phyloP scores from a whole-genome alignment of 2,329 filamentous ascomycete species.

The Pestalotiopsis sp. region DNA sequence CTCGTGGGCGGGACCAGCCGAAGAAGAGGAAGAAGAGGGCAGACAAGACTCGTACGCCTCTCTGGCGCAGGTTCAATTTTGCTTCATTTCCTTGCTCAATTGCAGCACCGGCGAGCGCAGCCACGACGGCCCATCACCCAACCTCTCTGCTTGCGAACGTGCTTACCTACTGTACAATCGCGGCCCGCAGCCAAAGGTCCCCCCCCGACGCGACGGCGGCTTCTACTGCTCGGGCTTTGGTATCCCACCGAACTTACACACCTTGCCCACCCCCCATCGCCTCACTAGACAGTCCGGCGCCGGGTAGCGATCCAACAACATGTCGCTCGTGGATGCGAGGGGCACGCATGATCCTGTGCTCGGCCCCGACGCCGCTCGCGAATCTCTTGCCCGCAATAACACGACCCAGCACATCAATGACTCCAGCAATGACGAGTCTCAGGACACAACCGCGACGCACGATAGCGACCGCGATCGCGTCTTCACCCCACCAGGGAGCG shows the following conservation, averaged over 20 bases:
- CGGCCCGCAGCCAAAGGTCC: not conserved
- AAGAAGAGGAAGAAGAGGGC: not conserved
- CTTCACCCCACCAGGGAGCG: constrained; percentile 47
- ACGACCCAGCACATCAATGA: constrained; percentile 28
- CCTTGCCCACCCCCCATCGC: not conserved
- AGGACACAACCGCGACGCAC: constrained; percentile 44
- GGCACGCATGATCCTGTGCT: not conserved
- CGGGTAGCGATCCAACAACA: not conserved
- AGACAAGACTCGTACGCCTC: not conserved
- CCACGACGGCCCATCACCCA: not conserved
- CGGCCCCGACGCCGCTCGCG: constrained; percentile 12
- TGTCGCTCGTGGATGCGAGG: constrained; percentile 8
- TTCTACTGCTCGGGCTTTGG: not conserved
- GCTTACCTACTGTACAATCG: not conserved
- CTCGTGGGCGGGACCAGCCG: not conserved
- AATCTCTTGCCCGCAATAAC: constrained; percentile 18
- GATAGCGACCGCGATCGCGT: constrained; percentile 44
- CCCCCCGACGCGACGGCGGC: constrained; percentile 11
- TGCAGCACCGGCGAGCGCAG: not conserved
- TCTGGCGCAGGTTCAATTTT: not conserved
- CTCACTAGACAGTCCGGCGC: not conserved
- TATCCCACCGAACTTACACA: not conserved
- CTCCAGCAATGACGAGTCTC: constrained; percentile 43
- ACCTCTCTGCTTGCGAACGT: not conserved
- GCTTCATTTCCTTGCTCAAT: not conserved